These are phyloP conservation scores for Entamoeba invadens DNA, from an alignment of 208 protist genomes.

Conservation along the genomic window DNA sequence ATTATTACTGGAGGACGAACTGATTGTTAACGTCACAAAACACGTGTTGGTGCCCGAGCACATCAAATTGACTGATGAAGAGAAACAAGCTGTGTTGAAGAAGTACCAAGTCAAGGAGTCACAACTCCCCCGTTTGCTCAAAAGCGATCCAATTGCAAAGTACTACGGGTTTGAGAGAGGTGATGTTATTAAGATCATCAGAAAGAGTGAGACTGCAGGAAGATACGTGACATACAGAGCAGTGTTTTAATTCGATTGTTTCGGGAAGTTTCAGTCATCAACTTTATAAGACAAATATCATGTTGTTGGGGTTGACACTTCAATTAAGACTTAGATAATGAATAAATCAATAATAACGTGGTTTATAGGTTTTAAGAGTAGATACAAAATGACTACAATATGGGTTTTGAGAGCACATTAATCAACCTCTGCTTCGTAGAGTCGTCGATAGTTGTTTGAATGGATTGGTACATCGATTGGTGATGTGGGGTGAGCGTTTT, in stretches of 20 bases:
- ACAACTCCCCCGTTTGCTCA: conserved; percentile 19
- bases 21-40: conserved; percentile 85
- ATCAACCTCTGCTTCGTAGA: too few species aligned
- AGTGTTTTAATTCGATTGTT: not conserved
- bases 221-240: conserved; percentile 21
- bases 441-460: too few species aligned
- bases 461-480: too few species aligned
- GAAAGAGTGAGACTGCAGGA: conserved; percentile 21
- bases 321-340: too few species aligned
- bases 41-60: conserved; percentile 85
- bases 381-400: too few species aligned
- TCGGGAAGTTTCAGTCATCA: too few species aligned
- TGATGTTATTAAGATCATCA: conserved; percentile 18
- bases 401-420: too few species aligned
- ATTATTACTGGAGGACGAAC: conserved; percentile 72
- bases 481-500: too few species aligned
- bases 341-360: too few species aligned
- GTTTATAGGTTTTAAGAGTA: too few species aligned
- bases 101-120: not conserved
- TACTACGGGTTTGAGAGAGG: conserved; percentile 2
- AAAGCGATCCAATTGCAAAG: conserved; percentile 18
- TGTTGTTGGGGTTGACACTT: too few species aligned
- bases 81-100: conserved; percentile 32
- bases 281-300: too few species aligned
- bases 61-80: conserved; percentile 52